A percentile compares a stretch with the other conserved stretches of the same genome.
phyloP scores from a whole-genome alignment of 2,329 filamentous ascomycete genomes.

The Aplosporella prunicola region DNA sequence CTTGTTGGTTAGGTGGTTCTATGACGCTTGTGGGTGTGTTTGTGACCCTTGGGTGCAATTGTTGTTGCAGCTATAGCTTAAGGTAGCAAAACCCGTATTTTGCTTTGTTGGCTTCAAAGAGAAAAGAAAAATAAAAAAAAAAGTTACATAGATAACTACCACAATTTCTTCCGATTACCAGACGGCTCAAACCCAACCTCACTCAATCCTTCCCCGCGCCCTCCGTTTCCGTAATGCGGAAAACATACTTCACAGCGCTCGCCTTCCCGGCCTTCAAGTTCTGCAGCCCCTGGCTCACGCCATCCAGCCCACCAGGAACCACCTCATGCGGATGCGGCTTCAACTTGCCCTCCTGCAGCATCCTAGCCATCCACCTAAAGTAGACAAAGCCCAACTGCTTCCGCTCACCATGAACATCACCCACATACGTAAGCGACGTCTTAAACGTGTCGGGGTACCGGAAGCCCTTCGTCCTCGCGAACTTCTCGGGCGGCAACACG shows the following conservation, averaged over 20 bases:
- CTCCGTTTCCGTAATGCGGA: slow-evolving; percentile 42
- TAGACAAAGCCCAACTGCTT: slow-evolving; percentile 38
- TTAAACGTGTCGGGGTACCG: slow-evolving; percentile 35
- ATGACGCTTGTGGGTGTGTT: too few relatives aligned
- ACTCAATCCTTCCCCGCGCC: slow-evolving; percentile 12
- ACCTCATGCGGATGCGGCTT: slow-evolving; percentile 43
- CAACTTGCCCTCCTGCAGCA: slow-evolving; percentile 43
- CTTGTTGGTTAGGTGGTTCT: too few relatives aligned
- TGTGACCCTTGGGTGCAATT: too few relatives aligned
- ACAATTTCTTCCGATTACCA: too few relatives aligned
- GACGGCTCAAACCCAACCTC: not conserved
- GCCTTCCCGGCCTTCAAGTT: slow-evolving; percentile 52
- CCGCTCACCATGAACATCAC: slow-evolving; percentile 19
- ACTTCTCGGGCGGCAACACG: slow-evolving; percentile 29
- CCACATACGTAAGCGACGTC: slow-evolving; percentile 28
- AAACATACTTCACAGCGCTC: slow-evolving; percentile 56
- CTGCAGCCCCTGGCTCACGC: slow-evolving; percentile 44
- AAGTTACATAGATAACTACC: not conserved
- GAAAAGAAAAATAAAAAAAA: too few relatives aligned
- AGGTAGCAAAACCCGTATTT: too few relatives aligned
- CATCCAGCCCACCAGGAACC: slow-evolving; percentile 44
- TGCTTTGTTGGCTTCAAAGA: too few relatives aligned
- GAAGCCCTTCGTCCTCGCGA: slow-evolving; percentile 17
- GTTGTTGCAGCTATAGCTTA: too few relatives aligned
- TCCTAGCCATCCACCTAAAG: slow-evolving; percentile 36